phyloP scores from a whole-genome alignment of 2,329 filamentous ascomycete species.

The Thielaviopsis populi region DNA sequence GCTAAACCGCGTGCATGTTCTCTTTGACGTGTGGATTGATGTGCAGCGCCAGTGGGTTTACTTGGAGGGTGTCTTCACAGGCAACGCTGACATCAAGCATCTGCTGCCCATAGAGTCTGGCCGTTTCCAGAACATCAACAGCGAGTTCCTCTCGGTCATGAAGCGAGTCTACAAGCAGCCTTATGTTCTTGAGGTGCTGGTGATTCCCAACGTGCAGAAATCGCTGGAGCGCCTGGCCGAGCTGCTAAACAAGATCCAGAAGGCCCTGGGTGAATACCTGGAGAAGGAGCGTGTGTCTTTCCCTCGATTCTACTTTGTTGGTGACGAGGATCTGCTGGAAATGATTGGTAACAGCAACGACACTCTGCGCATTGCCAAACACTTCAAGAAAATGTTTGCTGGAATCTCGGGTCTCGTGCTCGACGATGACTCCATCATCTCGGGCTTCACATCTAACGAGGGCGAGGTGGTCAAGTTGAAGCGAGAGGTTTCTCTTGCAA shows the following conservation, averaged over 20 bases:
- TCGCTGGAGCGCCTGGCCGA: conserved; percentile 93
- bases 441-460: conserved; percentile 89
- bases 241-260: conserved; percentile 96
- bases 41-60: conserved; percentile 99
- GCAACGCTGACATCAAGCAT: conserved; percentile 97
- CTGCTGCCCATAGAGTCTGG: conserved; percentile 90
- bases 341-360: conserved; percentile 99
- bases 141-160: conserved; percentile 97
- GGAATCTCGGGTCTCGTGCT: conserved; percentile 81
- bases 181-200: conserved; percentile 87
- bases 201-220: conserved; percentile 90
- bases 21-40: conserved; percentile 99
- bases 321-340: conserved; percentile 92
- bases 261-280: conserved; percentile 93
- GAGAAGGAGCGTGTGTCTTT: conserved; percentile 97
- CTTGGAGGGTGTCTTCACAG: conserved; percentile 94
- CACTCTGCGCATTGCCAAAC: conserved; percentile 87
- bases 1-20: conserved; percentile 86
- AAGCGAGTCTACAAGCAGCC: conserved; percentile 98
- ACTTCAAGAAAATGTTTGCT: conserved; percentile 99
- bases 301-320: conserved; percentile 97
- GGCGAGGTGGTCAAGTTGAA: conserved; percentile 77
- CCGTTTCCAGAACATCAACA: conserved; percentile 98
- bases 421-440: conserved; percentile 78
- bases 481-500: conserved; percentile 79